These are phyloP conservation scores for Primulina huaijiensis DNA, from an alignment of 257 asterid genomes.

Conservation along the genomic window DNA sequence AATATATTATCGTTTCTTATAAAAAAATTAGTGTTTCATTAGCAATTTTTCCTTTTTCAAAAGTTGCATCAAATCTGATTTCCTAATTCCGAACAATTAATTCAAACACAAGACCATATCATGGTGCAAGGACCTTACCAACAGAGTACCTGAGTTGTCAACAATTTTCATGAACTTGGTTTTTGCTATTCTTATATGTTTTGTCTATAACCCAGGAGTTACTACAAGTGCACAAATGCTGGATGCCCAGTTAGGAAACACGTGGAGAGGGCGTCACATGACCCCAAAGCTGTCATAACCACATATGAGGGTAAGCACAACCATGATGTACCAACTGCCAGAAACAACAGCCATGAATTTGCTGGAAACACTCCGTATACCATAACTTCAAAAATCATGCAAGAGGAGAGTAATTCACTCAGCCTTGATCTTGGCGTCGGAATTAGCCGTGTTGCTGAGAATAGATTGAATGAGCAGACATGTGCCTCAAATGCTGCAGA, in stretches of 20 bases:
- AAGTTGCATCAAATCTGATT: neutral
- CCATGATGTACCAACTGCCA: constrained; percentile 80
- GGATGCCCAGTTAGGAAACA: constrained; percentile 97
- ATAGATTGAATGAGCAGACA: constrained; percentile 35
- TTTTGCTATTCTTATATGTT: neutral
- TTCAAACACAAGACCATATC: neutral
- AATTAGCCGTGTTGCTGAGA: constrained; percentile 36
- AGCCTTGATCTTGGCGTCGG: constrained; percentile 94
- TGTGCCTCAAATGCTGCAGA: constrained; percentile 33
- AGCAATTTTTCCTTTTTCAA: neutral
- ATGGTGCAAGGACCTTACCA: neutral
- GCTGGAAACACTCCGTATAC: constrained; percentile 37
- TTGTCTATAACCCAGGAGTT: constrained; percentile 64
- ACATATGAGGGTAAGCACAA: constrained; percentile 97
- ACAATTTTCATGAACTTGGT: neutral
- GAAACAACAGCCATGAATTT: constrained; percentile 65
- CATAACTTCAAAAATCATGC: constrained; percentile 42
- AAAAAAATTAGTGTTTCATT: neutral
- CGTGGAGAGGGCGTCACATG: constrained; percentile 96
- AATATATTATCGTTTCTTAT: no score
- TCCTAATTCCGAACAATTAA: neutral
- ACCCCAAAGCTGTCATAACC: constrained; percentile 93
- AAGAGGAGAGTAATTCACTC: constrained; percentile 50
- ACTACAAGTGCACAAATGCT: constrained; percentile 85
- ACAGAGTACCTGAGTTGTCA: neutral